Evolutionary conservation across 23 red algal species (phyloP), one percentile per base, ranked within the genome.

Genomic region (Gracilaria gracilis): DNA sequence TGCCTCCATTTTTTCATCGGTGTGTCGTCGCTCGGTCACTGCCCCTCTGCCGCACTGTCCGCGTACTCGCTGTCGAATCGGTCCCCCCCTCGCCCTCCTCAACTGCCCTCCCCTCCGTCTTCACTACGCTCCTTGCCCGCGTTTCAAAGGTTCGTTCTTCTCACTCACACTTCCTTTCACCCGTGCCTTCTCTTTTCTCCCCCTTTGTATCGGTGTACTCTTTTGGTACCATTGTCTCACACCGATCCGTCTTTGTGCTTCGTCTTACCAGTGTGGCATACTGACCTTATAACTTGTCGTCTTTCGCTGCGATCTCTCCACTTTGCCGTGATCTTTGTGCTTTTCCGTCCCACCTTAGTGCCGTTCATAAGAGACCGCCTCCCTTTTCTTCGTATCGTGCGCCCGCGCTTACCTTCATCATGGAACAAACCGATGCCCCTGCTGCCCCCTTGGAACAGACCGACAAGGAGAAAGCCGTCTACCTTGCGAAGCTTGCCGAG

Each of bases 401-500:
- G 59, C 24, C 59, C 24, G 59, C 59, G 59, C 59, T 58, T 62
- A 62, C 59, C 29, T 28, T 62, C 59, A 29, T 29, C 21, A 62
- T 62, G 59, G 59, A 62, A 62, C 59, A 28, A 62, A 29, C 24
- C 24, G 59, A 62, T 1, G 51, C 51, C 16, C 51, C 51, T 55
- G 51, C 51, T 55, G 16, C 51, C 51, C 9, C 51, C 16, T 19
- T 55, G 17, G 51, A 55, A 55, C 51, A 55, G 51, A 55, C 51
- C 51, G 51, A 55, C 51, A 55, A 55, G 51, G 97, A 99, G 65
- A 99, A 95, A 83, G 81, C 87, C 38, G 94, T 99, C 57, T 99
- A 96, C 79, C 65, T 95, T 25, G 97, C 97, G 23, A 99, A 99
- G 82, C 83, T 99, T 40, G 97, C 97, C 24, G 97, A 99, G 77